A percentile compares a stretch with the other conserved stretches of the same genome.
Evolutionary conservation across 2,329 filamentous ascomycete genomes (phyloP).

Genomic region (Mollisiaceae sp.): DNA sequence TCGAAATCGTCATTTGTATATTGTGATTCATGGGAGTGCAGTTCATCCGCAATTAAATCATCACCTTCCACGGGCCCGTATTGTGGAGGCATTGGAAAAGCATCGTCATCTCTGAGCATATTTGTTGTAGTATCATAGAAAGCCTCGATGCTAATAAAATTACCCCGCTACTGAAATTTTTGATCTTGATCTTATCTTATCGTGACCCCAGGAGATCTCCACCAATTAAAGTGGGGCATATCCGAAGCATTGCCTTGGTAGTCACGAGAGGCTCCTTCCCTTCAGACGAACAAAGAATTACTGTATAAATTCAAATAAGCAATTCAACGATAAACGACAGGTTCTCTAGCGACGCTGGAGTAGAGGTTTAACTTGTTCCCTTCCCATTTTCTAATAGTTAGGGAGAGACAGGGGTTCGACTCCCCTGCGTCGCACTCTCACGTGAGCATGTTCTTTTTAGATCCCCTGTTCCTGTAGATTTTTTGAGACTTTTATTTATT

Average conservation of each 20-base stretch:
- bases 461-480: not conserved
- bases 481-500: not conserved
- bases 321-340: not conserved
- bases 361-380: conserved; percentile 38
- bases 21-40: not conserved
- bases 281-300: not conserved
- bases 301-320: not conserved
- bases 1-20: conserved; percentile 39
- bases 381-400: conserved; percentile 29
- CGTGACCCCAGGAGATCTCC: not conserved
- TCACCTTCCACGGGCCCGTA: not conserved
- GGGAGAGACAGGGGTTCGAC: conserved; percentile 36
- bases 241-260: too few species aligned
- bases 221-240: not conserved
- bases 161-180: conserved; percentile 12
- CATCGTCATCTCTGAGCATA: conserved; percentile 33
- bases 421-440: conserved; percentile 23
- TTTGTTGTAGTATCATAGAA: conserved; percentile 7
- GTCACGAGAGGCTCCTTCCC: not conserved
- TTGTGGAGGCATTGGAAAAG: conserved; percentile 13
- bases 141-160: not conserved
- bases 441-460: conserved; percentile 10
- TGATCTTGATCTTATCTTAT: conserved; percentile 7
- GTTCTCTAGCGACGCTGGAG: conserved; percentile 25
- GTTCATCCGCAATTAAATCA: not conserved